Percentiles rank a stretch among this genome's conserved stretches.
phyloP scores from a whole-genome alignment of 768 basidiomycete species.

The button mushroom (Agaricus bisporus) region DNA sequence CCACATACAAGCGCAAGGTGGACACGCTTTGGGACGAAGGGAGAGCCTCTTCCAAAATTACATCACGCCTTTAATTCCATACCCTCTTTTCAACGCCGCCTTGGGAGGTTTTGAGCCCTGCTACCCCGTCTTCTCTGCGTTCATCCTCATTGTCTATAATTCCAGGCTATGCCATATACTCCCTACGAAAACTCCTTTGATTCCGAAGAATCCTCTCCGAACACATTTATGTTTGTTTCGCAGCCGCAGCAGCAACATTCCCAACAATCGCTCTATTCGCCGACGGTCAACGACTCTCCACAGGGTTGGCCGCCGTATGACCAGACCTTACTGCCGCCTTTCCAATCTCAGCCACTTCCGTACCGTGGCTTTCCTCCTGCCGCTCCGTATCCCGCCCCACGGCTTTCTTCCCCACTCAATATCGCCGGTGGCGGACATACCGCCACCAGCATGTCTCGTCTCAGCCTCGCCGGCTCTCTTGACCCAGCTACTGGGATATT shows the following conservation, averaged over 20 bases:
- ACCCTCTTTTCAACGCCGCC: constrained; percentile 8
- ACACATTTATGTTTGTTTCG: not conserved
- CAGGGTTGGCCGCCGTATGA: constrained; percentile 25
- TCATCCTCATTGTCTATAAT: not conserved
- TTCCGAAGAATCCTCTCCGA: not conserved
- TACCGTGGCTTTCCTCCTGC: constrained; percentile 12
- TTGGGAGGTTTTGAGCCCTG: not conserved
- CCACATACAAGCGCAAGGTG: constrained; percentile 4
- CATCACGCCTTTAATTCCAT: constrained; percentile 10
- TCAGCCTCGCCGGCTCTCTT: constrained; percentile 47
- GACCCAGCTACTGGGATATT: constrained; percentile 64
- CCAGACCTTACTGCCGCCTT: constrained; percentile 13
- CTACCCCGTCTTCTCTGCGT: not conserved
- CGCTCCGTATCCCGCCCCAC: constrained; percentile 24
- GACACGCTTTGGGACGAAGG: constrained; percentile 1
- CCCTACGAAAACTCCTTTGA: constrained; percentile 3
- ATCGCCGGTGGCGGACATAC: constrained; percentile 10
- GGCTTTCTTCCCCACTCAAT: constrained; percentile 22
- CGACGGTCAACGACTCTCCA: constrained; percentile 10
- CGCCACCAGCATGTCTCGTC: constrained; percentile 8
- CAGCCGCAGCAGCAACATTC: not conserved
- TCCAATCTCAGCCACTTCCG: constrained; percentile 13
- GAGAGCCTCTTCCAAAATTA: constrained; percentile 8
- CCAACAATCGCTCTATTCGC: constrained; percentile 3
- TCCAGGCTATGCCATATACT: constrained; percentile 6